Percentiles rank a stretch among this genome's conserved stretches.
These are phyloP conservation scores for Hymenoscyphus fraxineus DNA, from an alignment of 2,329 filamentous ascomycete species.

Conservation along the genomic window DNA sequence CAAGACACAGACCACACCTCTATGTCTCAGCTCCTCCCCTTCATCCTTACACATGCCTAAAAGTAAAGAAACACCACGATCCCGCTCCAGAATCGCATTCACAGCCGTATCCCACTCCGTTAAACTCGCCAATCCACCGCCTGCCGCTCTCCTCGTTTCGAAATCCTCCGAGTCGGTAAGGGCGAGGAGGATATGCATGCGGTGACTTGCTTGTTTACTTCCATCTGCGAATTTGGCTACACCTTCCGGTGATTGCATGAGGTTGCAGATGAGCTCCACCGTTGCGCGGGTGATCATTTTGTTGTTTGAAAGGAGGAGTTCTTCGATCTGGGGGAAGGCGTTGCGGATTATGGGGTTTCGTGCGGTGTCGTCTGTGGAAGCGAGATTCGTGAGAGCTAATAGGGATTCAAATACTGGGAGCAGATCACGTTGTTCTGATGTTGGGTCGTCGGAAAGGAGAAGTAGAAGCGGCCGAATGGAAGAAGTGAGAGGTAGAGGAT, in stretches of 20 bases:
- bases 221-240: slow-evolving; percentile 66
- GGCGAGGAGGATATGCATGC: slow-evolving; percentile 80
- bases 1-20: slow-evolving; percentile 71
- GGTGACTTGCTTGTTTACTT: slow-evolving; percentile 62
- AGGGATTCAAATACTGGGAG: slow-evolving; percentile 87
- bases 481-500: slow-evolving; percentile 68
- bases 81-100: slow-evolving; percentile 63
- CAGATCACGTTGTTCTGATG: slow-evolving; percentile 66
- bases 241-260: slow-evolving; percentile 67
- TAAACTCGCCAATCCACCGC: slow-evolving; percentile 81
- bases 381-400: slow-evolving; percentile 90
- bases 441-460: slow-evolving; percentile 65
- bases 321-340: slow-evolving; percentile 74
- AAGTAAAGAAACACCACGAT: slow-evolving; percentile 72
- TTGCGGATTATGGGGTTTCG: slow-evolving; percentile 67
- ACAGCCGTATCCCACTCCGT: slow-evolving; percentile 75
- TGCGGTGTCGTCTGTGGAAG: slow-evolving; percentile 65
- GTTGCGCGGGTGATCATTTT: slow-evolving; percentile 74
- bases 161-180: slow-evolving; percentile 82
- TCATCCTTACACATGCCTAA: slow-evolving; percentile 75
- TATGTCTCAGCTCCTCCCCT: slow-evolving; percentile 61
- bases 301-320: slow-evolving; percentile 76
- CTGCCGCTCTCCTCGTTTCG: slow-evolving; percentile 76
- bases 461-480: slow-evolving; percentile 79
- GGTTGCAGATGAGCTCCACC: slow-evolving; percentile 87